These are phyloP conservation scores for Thermomyces lanuginosus DNA, from an alignment of 2,329 filamentous ascomycete species.

Conservation along the genomic window DNA sequence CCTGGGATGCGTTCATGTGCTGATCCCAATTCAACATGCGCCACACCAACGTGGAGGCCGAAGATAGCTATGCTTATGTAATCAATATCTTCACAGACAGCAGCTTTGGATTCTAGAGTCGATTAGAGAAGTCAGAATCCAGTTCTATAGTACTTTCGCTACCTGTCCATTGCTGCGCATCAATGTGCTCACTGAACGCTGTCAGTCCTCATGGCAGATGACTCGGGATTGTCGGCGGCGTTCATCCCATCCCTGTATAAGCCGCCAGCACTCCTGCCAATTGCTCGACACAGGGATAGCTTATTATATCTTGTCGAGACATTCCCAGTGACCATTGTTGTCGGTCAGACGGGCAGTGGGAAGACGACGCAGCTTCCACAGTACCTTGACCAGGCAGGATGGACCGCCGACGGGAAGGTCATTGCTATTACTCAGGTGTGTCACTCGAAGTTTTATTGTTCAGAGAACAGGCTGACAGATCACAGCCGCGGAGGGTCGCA, in stretches of 20 bases:
- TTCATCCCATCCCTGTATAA: conserved; percentile 75
- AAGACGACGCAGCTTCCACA: conserved; percentile 95
- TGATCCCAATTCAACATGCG: too few species aligned
- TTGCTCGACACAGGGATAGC: conserved; percentile 62
- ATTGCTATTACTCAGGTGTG: conserved; percentile 81
- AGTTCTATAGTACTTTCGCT: too few species aligned
- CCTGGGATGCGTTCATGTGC: too few species aligned
- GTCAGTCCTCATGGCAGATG: conserved; percentile 26
- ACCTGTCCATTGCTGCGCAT: too few species aligned
- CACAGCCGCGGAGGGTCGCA: conserved; percentile 70
- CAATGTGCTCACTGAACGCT: too few species aligned
- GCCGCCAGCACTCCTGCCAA: conserved; percentile 66
- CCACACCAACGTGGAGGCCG: too few species aligned
- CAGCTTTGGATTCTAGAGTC: too few species aligned
- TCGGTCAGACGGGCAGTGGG: conserved; percentile 86
- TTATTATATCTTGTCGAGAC: conserved; percentile 78
- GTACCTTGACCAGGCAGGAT: conserved; percentile 73
- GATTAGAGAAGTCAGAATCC: too few species aligned
- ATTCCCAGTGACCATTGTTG: conserved; percentile 67
- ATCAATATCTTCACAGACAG: too few species aligned
- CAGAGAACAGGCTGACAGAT: conserved; percentile 2
- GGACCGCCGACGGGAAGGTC: conserved; percentile 67
- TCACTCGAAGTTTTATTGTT: conserved; percentile 9
- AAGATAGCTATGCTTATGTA: too few species aligned
- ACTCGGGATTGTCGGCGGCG: conserved; percentile 27